phyloP scores from a whole-genome alignment of 331 rosid species.

The Rosa hybrid region DNA sequence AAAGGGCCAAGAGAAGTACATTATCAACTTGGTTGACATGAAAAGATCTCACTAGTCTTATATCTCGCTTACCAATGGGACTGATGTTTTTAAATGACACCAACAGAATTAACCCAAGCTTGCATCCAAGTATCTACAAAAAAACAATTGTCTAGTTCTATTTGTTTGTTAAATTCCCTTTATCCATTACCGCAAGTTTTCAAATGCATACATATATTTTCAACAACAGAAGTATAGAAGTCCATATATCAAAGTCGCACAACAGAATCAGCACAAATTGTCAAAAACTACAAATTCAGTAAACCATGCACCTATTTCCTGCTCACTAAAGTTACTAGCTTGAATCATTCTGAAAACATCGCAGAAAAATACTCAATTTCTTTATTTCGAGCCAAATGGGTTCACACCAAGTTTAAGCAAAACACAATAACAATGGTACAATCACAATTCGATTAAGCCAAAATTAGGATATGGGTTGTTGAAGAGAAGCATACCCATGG shows the following conservation, averaged over 20 bases:
- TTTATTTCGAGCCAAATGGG: background rate
- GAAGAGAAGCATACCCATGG: constrained; percentile 48
- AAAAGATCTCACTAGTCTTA: background rate
- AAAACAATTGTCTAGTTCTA: background rate
- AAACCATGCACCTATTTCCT: no score
- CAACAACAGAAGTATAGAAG: background rate
- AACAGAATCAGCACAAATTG: background rate
- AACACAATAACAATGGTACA: background rate
- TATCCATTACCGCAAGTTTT: background rate
- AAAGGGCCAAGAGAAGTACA: background rate
- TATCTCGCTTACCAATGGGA: background rate
- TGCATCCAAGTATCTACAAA: background rate
- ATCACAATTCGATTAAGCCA: background rate
- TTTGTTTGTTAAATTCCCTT: background rate
- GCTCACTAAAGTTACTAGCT: background rate
- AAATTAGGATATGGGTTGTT: background rate
- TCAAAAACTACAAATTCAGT: background rate
- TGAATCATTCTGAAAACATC: no score
- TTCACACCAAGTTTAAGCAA: background rate
- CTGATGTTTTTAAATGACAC: background rate
- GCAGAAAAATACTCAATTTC: background rate
- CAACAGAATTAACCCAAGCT: background rate
- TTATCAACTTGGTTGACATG: background rate
- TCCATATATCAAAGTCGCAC: background rate
- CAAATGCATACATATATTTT: background rate